These are phyloP conservation scores for Sporobolomyces roseus DNA, from an alignment of 768 basidiomycete species.

Conservation along the genomic window DNA sequence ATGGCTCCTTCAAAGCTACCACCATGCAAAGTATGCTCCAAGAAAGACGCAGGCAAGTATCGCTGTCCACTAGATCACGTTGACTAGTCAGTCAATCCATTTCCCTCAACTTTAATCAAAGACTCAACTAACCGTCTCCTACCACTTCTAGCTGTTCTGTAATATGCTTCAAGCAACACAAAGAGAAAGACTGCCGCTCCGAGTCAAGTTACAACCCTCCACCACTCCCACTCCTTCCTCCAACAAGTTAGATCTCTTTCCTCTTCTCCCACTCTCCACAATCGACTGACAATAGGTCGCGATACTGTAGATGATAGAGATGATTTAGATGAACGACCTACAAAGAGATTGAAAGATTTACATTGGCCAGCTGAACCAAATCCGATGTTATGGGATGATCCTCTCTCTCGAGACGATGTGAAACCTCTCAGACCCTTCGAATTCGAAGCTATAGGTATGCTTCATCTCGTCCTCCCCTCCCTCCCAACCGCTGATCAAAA, in stretches of 20 bases:
- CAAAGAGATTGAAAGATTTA: conserved; percentile 34
- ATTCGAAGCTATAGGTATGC: conserved; percentile 33
- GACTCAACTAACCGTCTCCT: neutral
- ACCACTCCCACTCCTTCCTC: neutral
- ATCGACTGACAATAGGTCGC: no score
- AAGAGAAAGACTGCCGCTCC: conserved; percentile 23
- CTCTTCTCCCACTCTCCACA: neutral
- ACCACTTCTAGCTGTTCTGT: conserved; percentile 15
- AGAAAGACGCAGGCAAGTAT: conserved; percentile 29
- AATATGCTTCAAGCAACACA: conserved; percentile 35
- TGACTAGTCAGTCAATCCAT: conserved; percentile 19
- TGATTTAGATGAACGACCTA: conserved; percentile 25
- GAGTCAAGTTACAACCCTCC: conserved; percentile 11
- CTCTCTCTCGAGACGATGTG: conserved; percentile 35
- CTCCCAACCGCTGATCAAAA: neutral
- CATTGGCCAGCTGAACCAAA: conserved; percentile 40
- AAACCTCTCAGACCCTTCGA: conserved; percentile 38
- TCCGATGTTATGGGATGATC: conserved; percentile 35
- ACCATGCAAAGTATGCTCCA: conserved; percentile 28
- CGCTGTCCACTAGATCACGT: conserved; percentile 25
- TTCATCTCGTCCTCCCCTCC: neutral
- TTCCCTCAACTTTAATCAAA: neutral
- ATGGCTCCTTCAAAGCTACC: conserved; percentile 29
- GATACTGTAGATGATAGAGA: neutral
- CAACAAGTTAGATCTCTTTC: neutral